phyloP scores from a whole-genome alignment of 2,329 filamentous ascomycete genomes.

The Trichophyton benhamiae region DNA sequence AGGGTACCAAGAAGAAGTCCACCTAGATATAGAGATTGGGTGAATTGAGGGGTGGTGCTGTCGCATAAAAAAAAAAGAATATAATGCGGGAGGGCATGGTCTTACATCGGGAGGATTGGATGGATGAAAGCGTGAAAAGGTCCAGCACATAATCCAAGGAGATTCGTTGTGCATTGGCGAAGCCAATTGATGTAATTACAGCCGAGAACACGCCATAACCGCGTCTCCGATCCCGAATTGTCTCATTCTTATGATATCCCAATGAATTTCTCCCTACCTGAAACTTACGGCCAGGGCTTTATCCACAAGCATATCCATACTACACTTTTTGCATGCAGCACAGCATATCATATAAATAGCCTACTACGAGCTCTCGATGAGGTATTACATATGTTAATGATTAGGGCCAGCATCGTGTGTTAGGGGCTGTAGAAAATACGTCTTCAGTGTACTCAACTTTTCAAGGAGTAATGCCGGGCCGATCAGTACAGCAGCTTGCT shows the following conservation, averaged over 20 bases:
- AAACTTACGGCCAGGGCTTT: not conserved
- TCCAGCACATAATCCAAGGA: constrained; percentile 1
- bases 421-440: no score
- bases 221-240: not conserved
- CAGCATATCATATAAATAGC: not conserved
- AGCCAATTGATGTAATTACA: constrained; percentile 3
- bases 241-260: constrained; percentile 3
- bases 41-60: not conserved
- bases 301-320: not conserved
- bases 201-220: not conserved
- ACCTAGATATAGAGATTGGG: constrained; percentile 19
- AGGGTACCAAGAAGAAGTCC: constrained; percentile 35
- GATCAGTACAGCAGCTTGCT: not conserved
- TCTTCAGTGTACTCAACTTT: not conserved
- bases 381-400: not conserved
- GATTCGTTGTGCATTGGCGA: not conserved
- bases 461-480: not conserved
- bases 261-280: not conserved
- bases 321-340: not conserved
- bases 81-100: constrained; percentile 1
- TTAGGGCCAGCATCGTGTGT: no score
- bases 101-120: not conserved
- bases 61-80: not conserved
- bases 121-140: not conserved
- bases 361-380: not conserved